These are phyloP conservation scores for Diaporthe ilicicola DNA, from an alignment of 2,329 filamentous ascomycete species.

Conservation along the genomic window DNA sequence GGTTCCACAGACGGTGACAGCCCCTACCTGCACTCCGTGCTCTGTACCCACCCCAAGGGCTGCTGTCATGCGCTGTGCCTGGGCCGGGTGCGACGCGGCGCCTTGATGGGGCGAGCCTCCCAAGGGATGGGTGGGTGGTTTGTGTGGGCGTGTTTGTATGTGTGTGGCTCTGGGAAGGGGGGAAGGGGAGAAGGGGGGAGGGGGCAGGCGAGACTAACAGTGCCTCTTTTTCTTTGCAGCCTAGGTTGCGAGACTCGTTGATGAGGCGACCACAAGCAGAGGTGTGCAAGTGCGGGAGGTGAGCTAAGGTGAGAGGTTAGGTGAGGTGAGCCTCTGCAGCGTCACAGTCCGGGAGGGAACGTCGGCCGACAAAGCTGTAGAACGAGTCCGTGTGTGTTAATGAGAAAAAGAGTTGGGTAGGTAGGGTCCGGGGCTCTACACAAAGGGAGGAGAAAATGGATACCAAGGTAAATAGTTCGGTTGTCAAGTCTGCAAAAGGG, in stretches of 20 bases:
- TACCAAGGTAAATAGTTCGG: slow-evolving; percentile 31
- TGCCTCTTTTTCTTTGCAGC: neutral
- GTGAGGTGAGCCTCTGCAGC: neutral
- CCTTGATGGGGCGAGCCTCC: slow-evolving; percentile 14
- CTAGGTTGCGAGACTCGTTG: neutral
- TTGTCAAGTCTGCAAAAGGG: slow-evolving; percentile 28
- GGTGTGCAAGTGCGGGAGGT: no score
- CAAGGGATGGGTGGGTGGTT: neutral
- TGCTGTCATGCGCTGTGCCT: slow-evolving; percentile 24
- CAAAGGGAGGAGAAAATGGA: slow-evolving; percentile 28
- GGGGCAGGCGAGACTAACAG: neutral
- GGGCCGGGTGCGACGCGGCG: slow-evolving; percentile 12
- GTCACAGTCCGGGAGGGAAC: neutral
- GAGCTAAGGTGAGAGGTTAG: no score
- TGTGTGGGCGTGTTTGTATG: neutral
- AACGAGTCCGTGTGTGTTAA: slow-evolving; percentile 28
- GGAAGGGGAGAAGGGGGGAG: neutral
- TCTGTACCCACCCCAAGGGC: neutral
- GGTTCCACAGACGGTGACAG: slow-evolving; percentile 17
- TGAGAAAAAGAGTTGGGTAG: slow-evolving; percentile 28
- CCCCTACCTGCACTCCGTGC: slow-evolving; percentile 17
- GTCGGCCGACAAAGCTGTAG: neutral
- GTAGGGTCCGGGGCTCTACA: slow-evolving; percentile 31
- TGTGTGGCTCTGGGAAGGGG: neutral
- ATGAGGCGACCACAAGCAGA: no score